Evolutionary conservation across 2,329 filamentous ascomycete genomes (phyloP).

Genomic region (Thelonectria blattea): DNA sequence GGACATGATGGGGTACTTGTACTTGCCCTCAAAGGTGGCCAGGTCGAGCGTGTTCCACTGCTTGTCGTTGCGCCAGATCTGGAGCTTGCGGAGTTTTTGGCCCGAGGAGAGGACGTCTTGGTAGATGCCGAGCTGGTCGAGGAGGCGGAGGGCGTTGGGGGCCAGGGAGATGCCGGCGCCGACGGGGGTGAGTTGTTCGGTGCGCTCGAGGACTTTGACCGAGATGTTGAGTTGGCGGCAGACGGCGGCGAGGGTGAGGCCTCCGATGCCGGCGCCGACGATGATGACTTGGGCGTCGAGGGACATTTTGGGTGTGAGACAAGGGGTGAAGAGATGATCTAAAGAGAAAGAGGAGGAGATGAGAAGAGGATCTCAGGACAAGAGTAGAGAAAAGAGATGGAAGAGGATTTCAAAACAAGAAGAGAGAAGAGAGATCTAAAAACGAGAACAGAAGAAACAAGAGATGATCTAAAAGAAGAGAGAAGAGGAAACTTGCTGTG

Average conservation of each 20-base stretch:
- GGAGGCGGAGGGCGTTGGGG: slow-evolving; percentile 17
- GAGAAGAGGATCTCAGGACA: background rate
- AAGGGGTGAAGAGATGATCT: background rate
- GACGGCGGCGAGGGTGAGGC: slow-evolving; percentile 18
- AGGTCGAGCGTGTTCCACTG: slow-evolving; percentile 18
- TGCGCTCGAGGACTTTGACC: slow-evolving; percentile 19
- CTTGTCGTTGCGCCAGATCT: slow-evolving; percentile 21
- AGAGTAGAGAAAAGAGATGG: background rate
- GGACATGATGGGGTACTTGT: slow-evolving; percentile 18
- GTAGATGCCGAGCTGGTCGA: slow-evolving; percentile 18
- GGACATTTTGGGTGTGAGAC: background rate
- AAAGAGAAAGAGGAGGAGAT: background rate
- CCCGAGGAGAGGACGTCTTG: slow-evolving; percentile 11
- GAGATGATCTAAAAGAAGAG: too few species aligned
- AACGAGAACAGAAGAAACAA: too few species aligned
- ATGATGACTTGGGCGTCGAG: slow-evolving; percentile 19
- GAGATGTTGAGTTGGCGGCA: slow-evolving; percentile 19
- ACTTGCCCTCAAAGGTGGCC: slow-evolving; percentile 12
- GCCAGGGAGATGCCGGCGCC: slow-evolving; percentile 20
- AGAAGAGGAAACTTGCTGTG: too few species aligned
- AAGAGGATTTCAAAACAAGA: background rate
- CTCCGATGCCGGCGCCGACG: slow-evolving; percentile 17
- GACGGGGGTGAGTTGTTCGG: slow-evolving; percentile 5
- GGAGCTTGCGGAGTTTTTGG: slow-evolving; percentile 17
- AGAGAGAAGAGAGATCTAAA: too few species aligned